Evolutionary conservation across 1,139 yeast species (phyloP).

Genomic region (Kodamaea arcana): DNA sequence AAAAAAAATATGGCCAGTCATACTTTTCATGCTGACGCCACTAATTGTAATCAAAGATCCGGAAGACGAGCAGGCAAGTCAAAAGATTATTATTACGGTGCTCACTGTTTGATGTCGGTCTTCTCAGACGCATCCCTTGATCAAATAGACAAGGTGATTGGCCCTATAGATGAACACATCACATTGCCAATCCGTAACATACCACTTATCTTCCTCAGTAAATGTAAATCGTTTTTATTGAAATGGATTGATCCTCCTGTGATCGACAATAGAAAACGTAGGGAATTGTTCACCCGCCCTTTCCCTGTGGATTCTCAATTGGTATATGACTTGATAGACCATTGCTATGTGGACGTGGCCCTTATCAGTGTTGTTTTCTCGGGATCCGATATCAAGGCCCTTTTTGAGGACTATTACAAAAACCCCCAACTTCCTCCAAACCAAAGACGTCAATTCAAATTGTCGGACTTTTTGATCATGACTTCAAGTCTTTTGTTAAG

Average conservation of each 20-base stretch:
- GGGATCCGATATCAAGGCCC: conserved; percentile 5
- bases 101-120: conserved; percentile 37
- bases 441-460: conserved; percentile 14
- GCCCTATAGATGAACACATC: conserved; percentile 18
- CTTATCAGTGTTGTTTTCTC: conserved; percentile 11
- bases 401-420: conserved; percentile 16
- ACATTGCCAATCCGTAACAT: conserved; percentile 29
- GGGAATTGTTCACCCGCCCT: conserved; percentile 22
- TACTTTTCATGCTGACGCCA: not conserved
- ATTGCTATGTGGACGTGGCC: conserved; percentile 13
- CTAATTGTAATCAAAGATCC: not conserved
- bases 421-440: conserved; percentile 7
- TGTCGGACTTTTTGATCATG: conserved; percentile 34
- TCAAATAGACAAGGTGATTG: conserved; percentile 29
- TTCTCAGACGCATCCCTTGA: conserved; percentile 33
- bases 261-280: conserved; percentile 18
- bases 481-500: conserved; percentile 26
- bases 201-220: conserved; percentile 24
- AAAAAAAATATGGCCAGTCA: too few species aligned
- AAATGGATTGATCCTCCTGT: conserved; percentile 36
- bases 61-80: not conserved
- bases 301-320: conserved; percentile 24
- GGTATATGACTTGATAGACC: conserved; percentile 21
- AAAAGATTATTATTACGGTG: conserved; percentile 27
- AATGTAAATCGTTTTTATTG: conserved; percentile 17